Evolutionary conservation across 345 rosid species (phyloP).

Genomic region (Pistacia vera): DNA sequence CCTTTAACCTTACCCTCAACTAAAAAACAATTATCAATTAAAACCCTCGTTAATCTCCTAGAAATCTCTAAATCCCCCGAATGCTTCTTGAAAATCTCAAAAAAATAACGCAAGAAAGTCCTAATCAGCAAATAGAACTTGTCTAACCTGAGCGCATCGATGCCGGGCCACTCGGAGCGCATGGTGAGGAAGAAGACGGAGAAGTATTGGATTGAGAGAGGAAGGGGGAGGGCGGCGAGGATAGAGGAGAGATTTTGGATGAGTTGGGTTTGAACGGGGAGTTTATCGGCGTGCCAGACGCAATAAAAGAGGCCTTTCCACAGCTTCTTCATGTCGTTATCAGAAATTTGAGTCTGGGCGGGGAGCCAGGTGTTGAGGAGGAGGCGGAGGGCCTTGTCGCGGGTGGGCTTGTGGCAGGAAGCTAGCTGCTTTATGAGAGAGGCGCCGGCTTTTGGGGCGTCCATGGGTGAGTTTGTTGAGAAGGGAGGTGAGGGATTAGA

Average conservation of each 20-base stretch:
- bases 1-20: slow-evolving; percentile 63
- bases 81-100: slow-evolving; percentile 46
- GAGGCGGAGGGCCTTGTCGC: slow-evolving; percentile 57
- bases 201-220: slow-evolving; percentile 65
- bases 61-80: slow-evolving; percentile 68
- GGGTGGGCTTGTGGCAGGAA: slow-evolving; percentile 60
- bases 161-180: slow-evolving; percentile 96
- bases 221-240: slow-evolving; percentile 49
- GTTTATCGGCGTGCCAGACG: slow-evolving; percentile 95
- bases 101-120: slow-evolving; percentile 55
- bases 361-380: slow-evolving; percentile 80
- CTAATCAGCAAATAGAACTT: slow-evolving; percentile 88
- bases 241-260: slow-evolving; percentile 59
- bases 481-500: too few relatives aligned
- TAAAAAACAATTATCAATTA: slow-evolving; percentile 52
- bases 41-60: slow-evolving; percentile 41
- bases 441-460: slow-evolving; percentile 25
- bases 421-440: slow-evolving; percentile 77
- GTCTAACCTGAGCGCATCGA: slow-evolving; percentile 80
- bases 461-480: neutral
- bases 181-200: slow-evolving; percentile 75
- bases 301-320: slow-evolving; percentile 99
- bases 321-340: slow-evolving; percentile 80
- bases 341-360: slow-evolving; percentile 52
- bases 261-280: slow-evolving; percentile 64